Evolutionary conservation across 2,329 filamentous ascomycete species (phyloP).

Genomic region (Aspergillus spinulosporus): DNA sequence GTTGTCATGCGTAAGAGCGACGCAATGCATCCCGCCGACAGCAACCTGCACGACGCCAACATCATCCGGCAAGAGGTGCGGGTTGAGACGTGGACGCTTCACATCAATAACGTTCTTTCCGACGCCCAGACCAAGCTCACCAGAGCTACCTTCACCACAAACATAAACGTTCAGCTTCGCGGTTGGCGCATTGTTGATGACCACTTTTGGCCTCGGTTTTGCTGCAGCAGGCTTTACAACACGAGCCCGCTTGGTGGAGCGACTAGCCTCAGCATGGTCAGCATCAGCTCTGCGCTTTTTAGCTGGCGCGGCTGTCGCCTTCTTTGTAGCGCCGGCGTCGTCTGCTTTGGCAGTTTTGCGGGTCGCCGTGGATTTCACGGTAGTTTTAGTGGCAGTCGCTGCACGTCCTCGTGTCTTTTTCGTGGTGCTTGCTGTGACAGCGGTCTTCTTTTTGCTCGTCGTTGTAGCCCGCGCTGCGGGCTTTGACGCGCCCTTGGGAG

Average conservation of each 20-base stretch:
- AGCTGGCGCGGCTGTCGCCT: slow-evolving; percentile 18
- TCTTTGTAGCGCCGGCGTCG: slow-evolving; percentile 23
- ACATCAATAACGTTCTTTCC: slow-evolving; percentile 68
- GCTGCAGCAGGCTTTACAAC: slow-evolving; percentile 30
- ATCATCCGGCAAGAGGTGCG: slow-evolving; percentile 55
- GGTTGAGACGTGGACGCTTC: slow-evolving; percentile 71
- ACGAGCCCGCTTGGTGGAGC: slow-evolving; percentile 34
- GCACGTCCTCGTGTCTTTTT: slow-evolving; percentile 20
- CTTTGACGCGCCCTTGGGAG: slow-evolving; percentile 31
- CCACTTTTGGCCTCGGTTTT: slow-evolving; percentile 36
- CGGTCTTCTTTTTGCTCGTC: slow-evolving; percentile 21
- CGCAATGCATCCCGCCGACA: slow-evolving; percentile 78
- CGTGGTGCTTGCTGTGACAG: slow-evolving; percentile 14
- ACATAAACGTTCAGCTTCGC: slow-evolving; percentile 69
- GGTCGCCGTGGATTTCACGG: slow-evolving; percentile 22
- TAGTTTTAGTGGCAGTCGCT: slow-evolving; percentile 24
- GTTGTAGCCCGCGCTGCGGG: slow-evolving; percentile 20
- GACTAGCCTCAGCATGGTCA: slow-evolving; percentile 29
- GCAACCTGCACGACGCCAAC: slow-evolving; percentile 73
- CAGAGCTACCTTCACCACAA: slow-evolving; percentile 76
- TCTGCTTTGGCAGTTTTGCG: slow-evolving; percentile 28
- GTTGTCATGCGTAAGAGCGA: slow-evolving; percentile 76
- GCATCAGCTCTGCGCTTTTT: slow-evolving; percentile 40
- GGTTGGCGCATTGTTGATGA: slow-evolving; percentile 64
- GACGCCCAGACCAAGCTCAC: slow-evolving; percentile 75